A percentile compares a stretch with the other conserved stretches of the same genome.
These are phyloP conservation scores for Chlorella sp. DNA, from an alignment of 139 green algal genomes.

Conservation along the genomic window DNA sequence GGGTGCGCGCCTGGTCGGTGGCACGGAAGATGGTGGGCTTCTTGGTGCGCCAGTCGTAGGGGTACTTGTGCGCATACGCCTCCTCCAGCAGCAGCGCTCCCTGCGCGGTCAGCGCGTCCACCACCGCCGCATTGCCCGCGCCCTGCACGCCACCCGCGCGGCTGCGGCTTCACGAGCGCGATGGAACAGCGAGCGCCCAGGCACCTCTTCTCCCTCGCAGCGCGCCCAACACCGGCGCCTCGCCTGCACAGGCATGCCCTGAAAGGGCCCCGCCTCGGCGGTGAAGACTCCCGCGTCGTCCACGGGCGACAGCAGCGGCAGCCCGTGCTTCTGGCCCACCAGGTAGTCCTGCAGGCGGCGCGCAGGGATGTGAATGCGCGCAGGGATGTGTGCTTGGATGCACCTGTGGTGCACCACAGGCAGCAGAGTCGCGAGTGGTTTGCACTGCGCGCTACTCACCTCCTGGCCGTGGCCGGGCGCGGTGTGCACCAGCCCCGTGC, in stretches of 20 bases:
- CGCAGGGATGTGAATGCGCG: too few relatives aligned
- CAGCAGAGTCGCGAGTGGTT: too few relatives aligned
- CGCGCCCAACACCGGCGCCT: too few relatives aligned
- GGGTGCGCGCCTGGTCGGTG: slow-evolving; percentile 91
- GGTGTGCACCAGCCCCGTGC: slow-evolving; percentile 98
- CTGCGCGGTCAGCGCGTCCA: slow-evolving; percentile 53
- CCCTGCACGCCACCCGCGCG: too few relatives aligned
- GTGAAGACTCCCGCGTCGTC: slow-evolving; percentile 96
- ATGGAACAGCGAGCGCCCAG: too few relatives aligned
- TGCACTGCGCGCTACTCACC: too few relatives aligned
- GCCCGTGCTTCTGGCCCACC: slow-evolving; percentile 83
- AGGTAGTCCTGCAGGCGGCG: slow-evolving; percentile 37
- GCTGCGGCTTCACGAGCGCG: too few relatives aligned
- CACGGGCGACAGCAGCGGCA: slow-evolving; percentile 93
- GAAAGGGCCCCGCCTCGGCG: slow-evolving; percentile 83
- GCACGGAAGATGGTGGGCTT: slow-evolving; percentile 98
- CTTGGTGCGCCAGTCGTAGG: slow-evolving; percentile 99
- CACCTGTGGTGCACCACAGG: too few relatives aligned
- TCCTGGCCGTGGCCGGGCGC: slow-evolving; percentile 95
- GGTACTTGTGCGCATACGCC: slow-evolving; percentile 97
- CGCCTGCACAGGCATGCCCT: slow-evolving; percentile 79
- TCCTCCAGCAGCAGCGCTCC: slow-evolving; percentile 88
- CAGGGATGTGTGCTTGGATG: too few relatives aligned
- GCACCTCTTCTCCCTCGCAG: too few relatives aligned
- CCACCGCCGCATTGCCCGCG: slow-evolving; percentile 20